Base-by-base conservation (phyloP, 169 alveolate species). In the Eimeria tenella region DNA sequence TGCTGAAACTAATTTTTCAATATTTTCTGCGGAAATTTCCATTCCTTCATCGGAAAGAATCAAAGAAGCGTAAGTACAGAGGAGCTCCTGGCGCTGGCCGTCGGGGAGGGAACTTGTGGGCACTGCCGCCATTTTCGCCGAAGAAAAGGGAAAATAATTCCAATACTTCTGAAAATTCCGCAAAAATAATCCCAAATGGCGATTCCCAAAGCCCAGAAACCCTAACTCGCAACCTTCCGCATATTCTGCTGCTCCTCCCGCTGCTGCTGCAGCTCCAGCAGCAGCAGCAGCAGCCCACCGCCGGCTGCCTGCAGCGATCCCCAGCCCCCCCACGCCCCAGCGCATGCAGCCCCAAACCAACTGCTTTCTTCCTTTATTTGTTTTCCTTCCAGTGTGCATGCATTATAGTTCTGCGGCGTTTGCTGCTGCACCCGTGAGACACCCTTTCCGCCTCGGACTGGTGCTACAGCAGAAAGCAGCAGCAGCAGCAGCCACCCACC, bases 41-140 rank as follows among this genome's bases (percentile, higher is more conserved):
- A 97, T 92, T 52, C 98, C 98, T 86, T 97, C 99, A 86, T 98
- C 99, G 94, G 97, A 97, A 74, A 98, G 96, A 95, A 98, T 96
- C 73, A 98, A 97, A 23, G 99, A 98, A 19, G 99, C 98, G 95
- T 98, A 98, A 84, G 98, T 98, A 98, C 99, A 98, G 96, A 98
- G 96, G 96, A 98, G 97, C 96, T 98, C 99, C 94, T 97, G 98
- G 87, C 97, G 97, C 97, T 97, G 97, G 86, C 95, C 96, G 82
- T 96, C 96, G 95, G 98, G 75, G 86, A 96, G 92, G 81, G 94
- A 94, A 74, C 95, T 49, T 52, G 95, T 95, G 89, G 97, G 96
- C 71, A 97, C 94, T 56, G 97, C 96, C 71, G 98, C 97, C 98
- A 97, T 96, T 55, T 70, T 94, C 74, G 17, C 73, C 19, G 56